Evolutionary conservation across 2,329 filamentous ascomycete genomes (phyloP), one percentile per base, ranked within the genome.

Genomic region (Paecilomyces niveus): DNA sequence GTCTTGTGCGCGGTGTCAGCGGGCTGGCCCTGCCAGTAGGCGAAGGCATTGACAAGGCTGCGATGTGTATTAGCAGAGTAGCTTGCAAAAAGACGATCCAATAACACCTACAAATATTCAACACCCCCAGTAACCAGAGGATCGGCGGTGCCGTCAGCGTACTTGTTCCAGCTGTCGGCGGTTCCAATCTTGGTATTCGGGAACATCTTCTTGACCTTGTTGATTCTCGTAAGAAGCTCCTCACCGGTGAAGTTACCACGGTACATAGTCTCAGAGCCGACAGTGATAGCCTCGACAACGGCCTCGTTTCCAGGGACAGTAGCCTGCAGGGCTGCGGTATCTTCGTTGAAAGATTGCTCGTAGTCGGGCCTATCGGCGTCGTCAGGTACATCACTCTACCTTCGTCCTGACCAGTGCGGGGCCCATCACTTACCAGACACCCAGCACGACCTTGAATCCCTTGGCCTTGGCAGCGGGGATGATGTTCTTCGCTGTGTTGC

Each of bases 121-220:
- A 88, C 84, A 55, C 81, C 82, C 53, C 80, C 81, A 56, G 73
- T 72, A 66, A 89, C 83, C 62, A 89, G 76, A 13, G 82, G 77
- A 70, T 89, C 83, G 45, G 83, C 86, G 26, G 86, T 88, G 45
- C 86, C 86, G 68, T 89, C 86, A 53, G 82, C 80, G 67, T 80
- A 86, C 74, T 87, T 88, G 76, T 89, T 89, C 87, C 87, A 90
- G 69, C 81, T 85, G 74, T 90, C 87, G 7, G 87, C 87, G 10
- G 85, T 89, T 55, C 87, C 87, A 52, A 89, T 78, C 64, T 81
- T 83, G 65, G 85, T 77, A 45, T 74, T 74, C 26, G 64, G 81
- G 78, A 69, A 87, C 70, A 81, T 75, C 49, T 75, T 70, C 76
- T 85, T 83, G 62, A 88, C 82, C 55, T 84, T 79, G 60, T 81